phyloP scores from a whole-genome alignment of 768 basidiomycete species.

The Collybia mongolica region DNA sequence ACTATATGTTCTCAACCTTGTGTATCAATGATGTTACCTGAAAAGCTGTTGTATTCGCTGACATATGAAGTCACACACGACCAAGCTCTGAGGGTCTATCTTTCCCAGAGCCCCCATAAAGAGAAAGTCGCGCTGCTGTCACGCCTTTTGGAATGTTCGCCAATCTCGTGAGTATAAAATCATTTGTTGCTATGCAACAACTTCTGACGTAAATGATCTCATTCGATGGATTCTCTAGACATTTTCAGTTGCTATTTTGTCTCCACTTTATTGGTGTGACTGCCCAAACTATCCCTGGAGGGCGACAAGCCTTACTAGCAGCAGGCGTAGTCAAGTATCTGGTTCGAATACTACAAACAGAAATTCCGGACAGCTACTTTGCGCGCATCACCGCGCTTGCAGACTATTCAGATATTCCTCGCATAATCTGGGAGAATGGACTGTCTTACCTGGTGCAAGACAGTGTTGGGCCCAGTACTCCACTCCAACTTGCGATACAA shows the following conservation, averaged over 20 bases:
- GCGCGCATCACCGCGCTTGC: neutral
- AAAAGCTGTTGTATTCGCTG: conserved; percentile 8
- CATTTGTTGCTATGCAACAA: neutral
- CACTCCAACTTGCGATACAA: conserved; percentile 7
- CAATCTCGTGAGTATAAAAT: conserved; percentile 2
- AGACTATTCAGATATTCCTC: neutral
- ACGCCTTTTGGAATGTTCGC: conserved; percentile 2
- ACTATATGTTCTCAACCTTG: conserved; percentile 11
- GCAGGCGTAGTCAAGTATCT: conserved; percentile 10
- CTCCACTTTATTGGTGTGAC: conserved; percentile 8
- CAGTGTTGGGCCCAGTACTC: neutral
- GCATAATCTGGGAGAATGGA: conserved; percentile 8
- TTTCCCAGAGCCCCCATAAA: conserved; percentile 4
- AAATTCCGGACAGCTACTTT: conserved; percentile 4
- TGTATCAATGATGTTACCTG: conserved; percentile 6
- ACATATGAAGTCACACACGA: conserved; percentile 11
- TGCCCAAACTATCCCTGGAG: conserved; percentile 1
- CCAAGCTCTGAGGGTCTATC: conserved; percentile 14
- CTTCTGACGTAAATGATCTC: neutral
- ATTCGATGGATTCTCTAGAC: conserved; percentile 1
- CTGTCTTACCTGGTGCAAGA: conserved; percentile 4
- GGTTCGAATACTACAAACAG: conserved; percentile 5
- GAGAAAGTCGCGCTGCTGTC: conserved; percentile 9
- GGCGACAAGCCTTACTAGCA: conserved; percentile 7
- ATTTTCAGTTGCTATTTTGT: conserved; percentile 11